Conservation (phyloP, 192 early-diverging fungal genomes). For the Geosiphon pyriformis region DNA sequence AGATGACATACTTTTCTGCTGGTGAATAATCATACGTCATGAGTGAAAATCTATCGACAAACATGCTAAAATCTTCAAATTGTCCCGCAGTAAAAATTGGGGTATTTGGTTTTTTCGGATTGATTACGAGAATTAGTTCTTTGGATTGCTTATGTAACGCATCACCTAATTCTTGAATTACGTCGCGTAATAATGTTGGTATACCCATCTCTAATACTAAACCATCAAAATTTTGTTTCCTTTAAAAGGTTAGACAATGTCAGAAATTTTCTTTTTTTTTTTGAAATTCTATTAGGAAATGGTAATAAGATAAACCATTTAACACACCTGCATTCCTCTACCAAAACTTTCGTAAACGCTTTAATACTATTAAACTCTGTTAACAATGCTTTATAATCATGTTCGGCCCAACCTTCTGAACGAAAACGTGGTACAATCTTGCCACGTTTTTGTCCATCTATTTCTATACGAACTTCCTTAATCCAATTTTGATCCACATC, state of each 20-base stretch:
- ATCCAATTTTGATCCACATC: slow-evolving; percentile 41
- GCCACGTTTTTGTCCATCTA: slow-evolving; percentile 18
- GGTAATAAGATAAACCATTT: background rate
- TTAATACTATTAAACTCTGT: slow-evolving; percentile 12
- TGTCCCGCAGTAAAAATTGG: slow-evolving; percentile 15
- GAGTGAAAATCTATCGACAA: slow-evolving; percentile 32
- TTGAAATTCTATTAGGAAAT: background rate
- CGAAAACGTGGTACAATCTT: slow-evolving; percentile 38
- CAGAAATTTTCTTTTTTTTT: background rate
- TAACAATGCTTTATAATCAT: slow-evolving; percentile 25
- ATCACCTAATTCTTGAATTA: slow-evolving; percentile 11
- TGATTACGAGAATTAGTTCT: slow-evolving; percentile 30
- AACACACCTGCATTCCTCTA: slow-evolving; percentile 30
- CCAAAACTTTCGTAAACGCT: slow-evolving; percentile 22
- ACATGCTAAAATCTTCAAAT: slow-evolving; percentile 20
- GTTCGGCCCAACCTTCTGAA: slow-evolving; percentile 24
- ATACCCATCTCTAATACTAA: slow-evolving; percentile 29
- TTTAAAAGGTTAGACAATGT: too few species aligned
- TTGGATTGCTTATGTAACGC: slow-evolving; percentile 19
- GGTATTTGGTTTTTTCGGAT: slow-evolving; percentile 20
- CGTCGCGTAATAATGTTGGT: slow-evolving; percentile 22
- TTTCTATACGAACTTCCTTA: slow-evolving; percentile 27
- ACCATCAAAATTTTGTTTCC: slow-evolving; percentile 32
- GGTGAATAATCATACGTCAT: slow-evolving; percentile 40
- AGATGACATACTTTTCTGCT: slow-evolving; percentile 11